phyloP scores from a whole-genome alignment of 495 filamentous ascomycete genomes.

The Durotheca rogersii region DNA sequence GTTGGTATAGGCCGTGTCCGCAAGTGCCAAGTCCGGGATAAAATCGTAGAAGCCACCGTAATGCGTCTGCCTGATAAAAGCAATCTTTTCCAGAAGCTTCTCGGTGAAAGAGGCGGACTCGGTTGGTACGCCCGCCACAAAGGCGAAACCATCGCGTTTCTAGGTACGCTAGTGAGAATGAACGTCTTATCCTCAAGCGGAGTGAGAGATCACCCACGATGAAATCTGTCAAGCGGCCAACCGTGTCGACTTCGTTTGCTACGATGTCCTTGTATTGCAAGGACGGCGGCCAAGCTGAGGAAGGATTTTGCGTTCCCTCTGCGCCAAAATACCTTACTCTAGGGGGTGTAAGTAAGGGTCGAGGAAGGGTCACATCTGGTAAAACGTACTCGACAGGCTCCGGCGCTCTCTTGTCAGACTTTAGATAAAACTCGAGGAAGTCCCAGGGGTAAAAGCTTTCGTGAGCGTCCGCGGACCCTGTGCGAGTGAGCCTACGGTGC shows the following conservation, averaged over 20 bases:
- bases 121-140: conserved; percentile 65
- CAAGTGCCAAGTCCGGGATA: conserved; percentile 78
- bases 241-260: conserved; percentile 56
- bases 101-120: conserved; percentile 66
- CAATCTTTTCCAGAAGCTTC: conserved; percentile 70
- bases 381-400: conserved; percentile 30
- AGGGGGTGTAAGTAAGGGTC: neutral
- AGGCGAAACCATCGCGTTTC: conserved; percentile 64
- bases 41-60: conserved; percentile 98
- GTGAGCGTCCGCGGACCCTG: conserved; percentile 60
- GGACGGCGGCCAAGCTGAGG: conserved; percentile 20
- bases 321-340: conserved; percentile 29
- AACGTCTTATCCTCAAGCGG: neutral
- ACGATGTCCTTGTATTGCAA: conserved; percentile 48
- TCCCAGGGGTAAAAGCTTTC: conserved; percentile 54
- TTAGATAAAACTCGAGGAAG: conserved; percentile 53
- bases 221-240: conserved; percentile 53
- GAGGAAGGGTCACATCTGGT: neutral
- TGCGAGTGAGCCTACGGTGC: conserved; percentile 10
- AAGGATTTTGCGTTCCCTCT: conserved; percentile 6
- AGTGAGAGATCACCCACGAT: conserved; percentile 27
- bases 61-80: conserved; percentile 81
- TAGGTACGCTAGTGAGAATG: conserved; percentile 26
- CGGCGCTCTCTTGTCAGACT: conserved; percentile 30
- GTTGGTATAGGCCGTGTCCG: conserved; percentile 92